Conservation (phyloP, 108 stramenopile genomes). For the Pseudonitzschia pungens region DNA sequence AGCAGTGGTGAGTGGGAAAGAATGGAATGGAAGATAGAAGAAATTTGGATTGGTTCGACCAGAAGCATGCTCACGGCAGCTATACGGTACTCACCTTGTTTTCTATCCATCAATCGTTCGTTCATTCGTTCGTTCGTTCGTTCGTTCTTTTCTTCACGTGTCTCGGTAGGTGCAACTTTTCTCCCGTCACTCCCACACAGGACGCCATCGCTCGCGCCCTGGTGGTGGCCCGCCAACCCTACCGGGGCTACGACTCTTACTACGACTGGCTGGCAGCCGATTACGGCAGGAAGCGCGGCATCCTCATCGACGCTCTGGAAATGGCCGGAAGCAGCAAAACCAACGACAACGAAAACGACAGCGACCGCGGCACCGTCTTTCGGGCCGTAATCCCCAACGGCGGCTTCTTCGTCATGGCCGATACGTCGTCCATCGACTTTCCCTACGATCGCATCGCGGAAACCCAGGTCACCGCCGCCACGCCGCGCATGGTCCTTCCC, state of each 20-base stretch:
- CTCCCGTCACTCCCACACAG: slow-evolving; percentile 79
- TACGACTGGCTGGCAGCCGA: slow-evolving; percentile 63
- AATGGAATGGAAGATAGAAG: too few species aligned
- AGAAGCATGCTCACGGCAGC: too few species aligned
- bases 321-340: slow-evolving; percentile 55
- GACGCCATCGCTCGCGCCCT: slow-evolving; percentile 73
- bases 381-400: slow-evolving; percentile 62
- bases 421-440: slow-evolving; percentile 55
- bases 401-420: slow-evolving; percentile 91
- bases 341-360: background rate
- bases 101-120: too few species aligned
- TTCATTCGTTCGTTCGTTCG: too few species aligned
- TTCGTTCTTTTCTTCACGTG: background rate
- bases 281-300: slow-evolving; percentile 59
- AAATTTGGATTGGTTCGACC: background rate
- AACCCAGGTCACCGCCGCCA: slow-evolving; percentile 41
- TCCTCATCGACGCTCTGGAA: slow-evolving; percentile 50
- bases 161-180: slow-evolving; percentile 61
- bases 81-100: too few species aligned
- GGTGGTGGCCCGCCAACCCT: slow-evolving; percentile 56
- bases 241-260: slow-evolving; percentile 57
- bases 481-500: slow-evolving; percentile 28
- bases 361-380: background rate
- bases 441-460: slow-evolving; percentile 45
- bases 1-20: slow-evolving; percentile 64